Evolutionary conservation across 1,139 yeast species (phyloP).

Genomic region (Blastobotrys petasosporus): DNA sequence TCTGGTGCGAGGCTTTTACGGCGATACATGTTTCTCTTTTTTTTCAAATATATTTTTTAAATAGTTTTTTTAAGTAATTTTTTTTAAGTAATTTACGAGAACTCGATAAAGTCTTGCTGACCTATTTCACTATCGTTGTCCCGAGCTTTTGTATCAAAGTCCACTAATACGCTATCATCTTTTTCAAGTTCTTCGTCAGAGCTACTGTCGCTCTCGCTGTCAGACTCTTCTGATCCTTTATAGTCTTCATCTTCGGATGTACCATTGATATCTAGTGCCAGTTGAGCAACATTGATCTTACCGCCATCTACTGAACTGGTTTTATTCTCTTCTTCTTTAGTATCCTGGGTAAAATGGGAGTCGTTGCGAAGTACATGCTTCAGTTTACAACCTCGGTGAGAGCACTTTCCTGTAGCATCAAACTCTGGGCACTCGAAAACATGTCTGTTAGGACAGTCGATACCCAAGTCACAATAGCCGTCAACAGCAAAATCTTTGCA

Average conservation of each 20-base stretch:
- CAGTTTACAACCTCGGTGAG: conserved; percentile 46
- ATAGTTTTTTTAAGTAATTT: not conserved
- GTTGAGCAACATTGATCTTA: conserved; percentile 19
- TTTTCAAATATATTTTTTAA: conserved; percentile 3
- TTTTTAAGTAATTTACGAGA: conserved; percentile 7
- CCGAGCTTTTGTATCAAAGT: conserved; percentile 5
- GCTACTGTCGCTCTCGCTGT: conserved; percentile 1
- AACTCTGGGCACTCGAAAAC: conserved; percentile 65
- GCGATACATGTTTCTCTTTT: conserved; percentile 20
- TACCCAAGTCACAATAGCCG: conserved; percentile 65
- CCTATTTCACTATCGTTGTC: conserved; percentile 8
- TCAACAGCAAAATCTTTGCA: conserved; percentile 64
- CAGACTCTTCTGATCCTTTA: conserved; percentile 12
- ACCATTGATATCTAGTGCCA: conserved; percentile 14
- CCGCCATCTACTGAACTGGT: conserved; percentile 26
- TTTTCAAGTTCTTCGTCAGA: conserved; percentile 12
- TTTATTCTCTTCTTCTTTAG: conserved; percentile 33
- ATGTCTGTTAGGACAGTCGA: conserved; percentile 52
- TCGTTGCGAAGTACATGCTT: conserved; percentile 38
- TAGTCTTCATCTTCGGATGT: conserved; percentile 12
- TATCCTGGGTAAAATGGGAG: conserved; percentile 29
- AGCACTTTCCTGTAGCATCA: conserved; percentile 54
- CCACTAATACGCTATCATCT: conserved; percentile 4
- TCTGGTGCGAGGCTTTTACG: conserved; percentile 23
- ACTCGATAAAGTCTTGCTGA: conserved; percentile 17